Conservation (phyloP, 2,329 filamentous ascomycete species). For the Grosmannia penicillata region DNA sequence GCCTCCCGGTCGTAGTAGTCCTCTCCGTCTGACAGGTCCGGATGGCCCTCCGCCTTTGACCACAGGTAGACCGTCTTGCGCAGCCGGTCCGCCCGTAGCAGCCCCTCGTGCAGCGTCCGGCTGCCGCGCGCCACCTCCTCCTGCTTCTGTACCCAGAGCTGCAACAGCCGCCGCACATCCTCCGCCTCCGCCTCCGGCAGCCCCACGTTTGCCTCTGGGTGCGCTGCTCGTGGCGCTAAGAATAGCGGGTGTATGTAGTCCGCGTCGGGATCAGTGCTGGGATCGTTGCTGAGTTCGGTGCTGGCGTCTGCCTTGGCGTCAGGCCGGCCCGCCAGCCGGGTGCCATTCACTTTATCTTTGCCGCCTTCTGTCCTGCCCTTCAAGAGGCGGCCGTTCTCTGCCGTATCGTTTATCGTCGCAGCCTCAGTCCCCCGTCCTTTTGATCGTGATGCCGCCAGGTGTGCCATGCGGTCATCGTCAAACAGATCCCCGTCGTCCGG, state of each 20-base stretch:
- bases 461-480: conserved; percentile 28
- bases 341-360: not conserved
- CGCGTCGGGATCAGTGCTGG: conserved; percentile 12
- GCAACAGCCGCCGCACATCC: conserved; percentile 57
- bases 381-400: no score
- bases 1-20: conserved; percentile 80
- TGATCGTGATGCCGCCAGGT: conserved; percentile 5
- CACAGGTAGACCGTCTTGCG: conserved; percentile 58
- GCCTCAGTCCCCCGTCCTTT: no score
- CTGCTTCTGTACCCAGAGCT: conserved; percentile 72
- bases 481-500: conserved; percentile 41
- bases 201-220: conserved; percentile 55
- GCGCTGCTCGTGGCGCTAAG: conserved; percentile 43
- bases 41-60: conserved; percentile 61
- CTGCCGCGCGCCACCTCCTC: conserved; percentile 66
- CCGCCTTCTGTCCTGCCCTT: no score
- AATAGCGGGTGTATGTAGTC: conserved; percentile 62
- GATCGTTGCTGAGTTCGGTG: not conserved
- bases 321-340: not conserved
- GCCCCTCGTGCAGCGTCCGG: conserved; percentile 50
- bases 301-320: not conserved
- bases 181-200: conserved; percentile 63
- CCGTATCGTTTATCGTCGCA: no score
- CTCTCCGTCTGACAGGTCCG: conserved; percentile 75
- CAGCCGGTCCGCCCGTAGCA: conserved; percentile 58